These are phyloP conservation scores for Dinochytrium kinnereticum DNA, from an alignment of 371 early-diverging fungal species.

Conservation along the genomic window DNA sequence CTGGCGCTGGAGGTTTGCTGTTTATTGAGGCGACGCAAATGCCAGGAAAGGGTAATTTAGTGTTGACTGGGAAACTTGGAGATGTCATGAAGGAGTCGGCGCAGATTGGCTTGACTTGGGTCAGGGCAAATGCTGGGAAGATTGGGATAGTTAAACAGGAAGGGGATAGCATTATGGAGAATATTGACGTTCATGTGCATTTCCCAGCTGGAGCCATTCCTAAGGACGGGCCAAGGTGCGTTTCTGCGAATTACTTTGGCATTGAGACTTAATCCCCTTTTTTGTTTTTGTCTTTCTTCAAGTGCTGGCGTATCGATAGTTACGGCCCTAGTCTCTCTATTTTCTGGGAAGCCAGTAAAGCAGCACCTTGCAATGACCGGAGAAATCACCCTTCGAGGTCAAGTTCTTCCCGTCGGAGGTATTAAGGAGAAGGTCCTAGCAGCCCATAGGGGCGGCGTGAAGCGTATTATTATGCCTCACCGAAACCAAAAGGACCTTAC, in stretches of 20 bases:
- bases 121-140: conserved; percentile 70
- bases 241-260: not conserved
- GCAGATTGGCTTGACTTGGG: conserved; percentile 80
- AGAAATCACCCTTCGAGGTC: conserved; percentile 83
- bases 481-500: conserved; percentile 52
- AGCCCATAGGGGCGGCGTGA: conserved; percentile 80
- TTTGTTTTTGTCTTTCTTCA: conserved; percentile 48
- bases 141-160: conserved; percentile 58
- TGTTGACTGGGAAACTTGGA: conserved; percentile 71
- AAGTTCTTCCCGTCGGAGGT: conserved; percentile 85
- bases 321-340: conserved; percentile 77
- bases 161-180: conserved; percentile 54
- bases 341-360: conserved; percentile 65
- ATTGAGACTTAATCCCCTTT: not conserved
- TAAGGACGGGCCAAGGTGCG: conserved; percentile 78
- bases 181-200: conserved; percentile 80
- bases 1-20: conserved; percentile 79
- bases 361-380: conserved; percentile 66
- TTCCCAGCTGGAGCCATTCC: conserved; percentile 83
- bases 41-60: conserved; percentile 70
- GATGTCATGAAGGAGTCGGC: conserved; percentile 90
- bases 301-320: conserved; percentile 71
- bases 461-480: conserved; percentile 51
- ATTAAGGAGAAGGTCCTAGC: conserved; percentile 87
- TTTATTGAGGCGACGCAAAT: conserved; percentile 79